Percentiles rank a stretch among this genome's conserved stretches.
Conservation (phyloP, 768 basidiomycete genomes). For the Tubosaeta sp. region DNA sequence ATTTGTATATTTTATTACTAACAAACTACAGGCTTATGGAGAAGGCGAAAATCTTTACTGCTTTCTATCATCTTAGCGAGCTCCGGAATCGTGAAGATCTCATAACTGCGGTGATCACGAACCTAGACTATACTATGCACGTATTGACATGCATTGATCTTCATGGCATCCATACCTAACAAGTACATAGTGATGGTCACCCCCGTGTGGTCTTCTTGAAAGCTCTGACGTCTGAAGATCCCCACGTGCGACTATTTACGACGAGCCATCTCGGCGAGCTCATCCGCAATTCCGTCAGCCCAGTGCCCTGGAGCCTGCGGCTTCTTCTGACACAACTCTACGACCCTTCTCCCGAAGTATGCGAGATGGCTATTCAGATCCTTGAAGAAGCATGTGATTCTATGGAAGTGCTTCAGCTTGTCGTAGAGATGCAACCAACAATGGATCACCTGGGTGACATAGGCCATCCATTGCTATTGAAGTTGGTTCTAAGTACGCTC, state of each 20-base stretch:
- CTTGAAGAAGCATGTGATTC: slow-evolving; percentile 88
- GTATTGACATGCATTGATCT: slow-evolving; percentile 24
- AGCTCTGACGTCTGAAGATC: slow-evolving; percentile 89
- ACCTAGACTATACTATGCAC: slow-evolving; percentile 86
- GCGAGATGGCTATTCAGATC: slow-evolving; percentile 83
- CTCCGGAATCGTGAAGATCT: slow-evolving; percentile 88
- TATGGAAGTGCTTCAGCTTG: slow-evolving; percentile 76
- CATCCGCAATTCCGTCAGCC: slow-evolving; percentile 57
- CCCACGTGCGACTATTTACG: slow-evolving; percentile 83
- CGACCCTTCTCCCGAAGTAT: slow-evolving; percentile 86
- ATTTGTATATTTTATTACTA: not conserved
- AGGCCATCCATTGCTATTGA: slow-evolving; percentile 81
- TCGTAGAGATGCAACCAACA: slow-evolving; percentile 92
- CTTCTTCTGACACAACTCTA: slow-evolving; percentile 94
- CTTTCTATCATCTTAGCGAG: slow-evolving; percentile 93
- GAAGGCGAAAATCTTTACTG: slow-evolving; percentile 89
- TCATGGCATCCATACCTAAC: slow-evolving; percentile 1
- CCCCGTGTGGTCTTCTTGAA: slow-evolving; percentile 91
- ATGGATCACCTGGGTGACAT: slow-evolving; percentile 94
- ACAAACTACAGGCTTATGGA: slow-evolving; percentile 65
- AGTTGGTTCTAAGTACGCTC: slow-evolving; percentile 45
- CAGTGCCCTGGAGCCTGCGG: slow-evolving; percentile 84
- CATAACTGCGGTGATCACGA: slow-evolving; percentile 86
- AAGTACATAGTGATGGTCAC: slow-evolving; percentile 77
- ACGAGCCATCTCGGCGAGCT: slow-evolving; percentile 83